Base-by-base conservation (phyloP, 2,329 filamentous ascomycete species). In the Aureobasidium sp. region DNA sequence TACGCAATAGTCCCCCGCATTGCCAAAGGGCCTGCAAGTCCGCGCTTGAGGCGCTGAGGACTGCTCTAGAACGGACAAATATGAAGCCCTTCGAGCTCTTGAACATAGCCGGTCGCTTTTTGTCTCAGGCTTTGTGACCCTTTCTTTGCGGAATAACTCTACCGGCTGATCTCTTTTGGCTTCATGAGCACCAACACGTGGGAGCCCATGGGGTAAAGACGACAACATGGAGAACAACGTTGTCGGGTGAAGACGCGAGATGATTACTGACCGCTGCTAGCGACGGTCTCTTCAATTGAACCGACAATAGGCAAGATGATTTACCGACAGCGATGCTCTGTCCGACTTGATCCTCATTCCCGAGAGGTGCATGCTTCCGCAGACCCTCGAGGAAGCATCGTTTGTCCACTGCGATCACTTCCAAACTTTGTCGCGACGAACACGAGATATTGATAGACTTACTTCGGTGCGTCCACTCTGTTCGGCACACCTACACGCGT, bases 161-260 rank as follows among this genome's bases (percentile, higher is more conserved):
- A 58, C 54, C 57, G 57, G 57, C 57, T 59, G 57, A 59, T 59
- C 25, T 59, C 34, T 42, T 59, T 50, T 59, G 34, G 14, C 57
- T 58, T 58, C n/a, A 25, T 25, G 21, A 58, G 42, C n/a, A 36
- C n/a, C 45, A n/a, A 44, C 45, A 59, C 57, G 57, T 59, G 57
- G 44, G 36, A 27, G 34, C 45, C 57, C 45, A 59, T 59, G 57
- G 57, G 57, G 57, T 49, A 59, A 30, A 50, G 36, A 13, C 50
- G 25, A 30, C 21, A 41, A 6, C 27, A 30, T 44, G 57, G 54
- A n/a, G 54, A 37, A 14, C 25, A 36, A 34, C 53, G 30, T 30
- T 45, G 30, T 36, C 39, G 53, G 53, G 21, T 44, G 53, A 14
- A 45, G 27, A 45, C 39, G 30, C 16, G 16, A 45, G 25, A 45